These are phyloP conservation scores for Septoria linicola DNA, from an alignment of 2,329 filamentous ascomycete species.

Conservation along the genomic window DNA sequence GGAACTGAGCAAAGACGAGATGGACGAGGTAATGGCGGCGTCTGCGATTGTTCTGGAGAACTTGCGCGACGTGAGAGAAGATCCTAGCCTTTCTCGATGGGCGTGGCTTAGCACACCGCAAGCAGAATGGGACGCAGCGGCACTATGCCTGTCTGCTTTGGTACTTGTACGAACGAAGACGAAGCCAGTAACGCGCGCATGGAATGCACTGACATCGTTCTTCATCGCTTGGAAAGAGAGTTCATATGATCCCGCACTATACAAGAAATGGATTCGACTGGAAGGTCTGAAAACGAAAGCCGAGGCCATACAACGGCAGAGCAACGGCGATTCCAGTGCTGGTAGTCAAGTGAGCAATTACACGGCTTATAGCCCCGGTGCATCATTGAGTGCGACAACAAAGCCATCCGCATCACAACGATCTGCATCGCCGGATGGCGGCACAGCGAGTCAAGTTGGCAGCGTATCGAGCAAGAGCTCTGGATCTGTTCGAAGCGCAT, in stretches of 20 bases:
- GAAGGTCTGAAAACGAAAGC: slow-evolving; percentile 11
- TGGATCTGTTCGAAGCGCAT: slow-evolving; percentile 6
- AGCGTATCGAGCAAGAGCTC: slow-evolving; percentile 14
- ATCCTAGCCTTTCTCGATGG: slow-evolving; percentile 19
- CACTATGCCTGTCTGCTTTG: slow-evolving; percentile 17
- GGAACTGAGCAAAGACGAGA: slow-evolving; percentile 9
- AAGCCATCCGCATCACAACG: neutral
- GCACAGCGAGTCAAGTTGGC: slow-evolving; percentile 4
- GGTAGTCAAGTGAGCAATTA: neutral
- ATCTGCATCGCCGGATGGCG: slow-evolving; percentile 3
- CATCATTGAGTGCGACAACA: neutral
- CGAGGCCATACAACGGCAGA: slow-evolving; percentile 13
- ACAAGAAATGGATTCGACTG: slow-evolving; percentile 17
- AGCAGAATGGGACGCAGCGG: slow-evolving; percentile 22
- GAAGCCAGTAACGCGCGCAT: slow-evolving; percentile 14
- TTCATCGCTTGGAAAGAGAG: slow-evolving; percentile 20
- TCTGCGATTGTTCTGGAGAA: slow-evolving; percentile 15
- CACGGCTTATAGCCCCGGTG: slow-evolving; percentile 6
- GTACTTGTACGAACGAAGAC: slow-evolving; percentile 15
- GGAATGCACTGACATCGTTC: slow-evolving; percentile 17
- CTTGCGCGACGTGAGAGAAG: slow-evolving; percentile 16
- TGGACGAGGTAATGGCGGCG: slow-evolving; percentile 22
- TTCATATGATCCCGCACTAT: slow-evolving; percentile 15
- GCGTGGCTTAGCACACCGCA: slow-evolving; percentile 19
- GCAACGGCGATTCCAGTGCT: neutral